Base-by-base conservation (phyloP, 225 moss, liverwort and hornwort species). In the Bryoerythrophyllum caledonicum region DNA sequence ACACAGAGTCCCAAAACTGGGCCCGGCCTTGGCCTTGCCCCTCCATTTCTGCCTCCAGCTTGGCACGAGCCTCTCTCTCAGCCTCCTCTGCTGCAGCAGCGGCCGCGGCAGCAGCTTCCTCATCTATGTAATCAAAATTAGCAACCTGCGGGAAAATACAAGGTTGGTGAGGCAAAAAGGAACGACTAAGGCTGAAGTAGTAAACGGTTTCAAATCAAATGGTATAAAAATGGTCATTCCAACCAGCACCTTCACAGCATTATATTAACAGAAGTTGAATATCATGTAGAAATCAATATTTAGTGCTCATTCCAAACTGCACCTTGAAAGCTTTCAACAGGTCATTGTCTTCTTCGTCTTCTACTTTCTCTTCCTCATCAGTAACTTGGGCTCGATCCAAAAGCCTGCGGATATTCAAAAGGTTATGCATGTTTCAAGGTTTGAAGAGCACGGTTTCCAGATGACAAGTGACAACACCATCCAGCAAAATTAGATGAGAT, bases 281-380 rank as follows among this genome's bases (percentile, higher is more conserved):
- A 44, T 4, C 14, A 44, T 44, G 12, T 43, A 14, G 43, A 3
- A 14, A 13, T 14, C 4, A 17, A 16, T 1, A 17, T 16, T 17
- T 49, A 2, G 67, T 25, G 48, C 25, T 35, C 24, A 49, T 35
- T 60, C 35, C 14, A 43, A 63, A 68, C 60, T 49, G 54, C 25
- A 70, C 96, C 92, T 99, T 99, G 78, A 93, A 93, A 68, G 93
- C 87, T 72, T 94, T 89, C 56, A 93, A 81, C 76, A 99, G 75
- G 66, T 93, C 94, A 80, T 82, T 90, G 64, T 87, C 93, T 82
- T 95, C 95, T 79, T 90, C 95, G 57, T 95, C 97, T 62, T 90
- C 91, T 55, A 80, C 63, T 80, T 85, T 89, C 60, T 86, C 94
- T 65, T 90, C 94, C 70, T 84, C 83, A 69, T 72, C 87, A 8